phyloP scores from a whole-genome alignment of 176 grass and related monocot genomes.

The Rhynchospora tenuis region DNA sequence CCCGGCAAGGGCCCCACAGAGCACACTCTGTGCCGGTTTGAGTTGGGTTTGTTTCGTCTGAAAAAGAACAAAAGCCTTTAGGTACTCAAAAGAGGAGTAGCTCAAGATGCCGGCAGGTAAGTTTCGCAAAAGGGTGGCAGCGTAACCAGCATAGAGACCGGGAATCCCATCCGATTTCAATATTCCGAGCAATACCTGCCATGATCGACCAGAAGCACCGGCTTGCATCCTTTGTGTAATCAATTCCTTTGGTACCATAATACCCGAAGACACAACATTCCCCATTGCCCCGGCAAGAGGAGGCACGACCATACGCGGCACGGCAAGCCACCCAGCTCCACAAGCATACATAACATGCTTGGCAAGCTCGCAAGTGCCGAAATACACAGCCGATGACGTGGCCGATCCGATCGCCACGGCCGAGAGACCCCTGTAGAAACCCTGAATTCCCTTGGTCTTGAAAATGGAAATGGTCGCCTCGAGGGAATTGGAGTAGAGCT shows the following conservation, averaged over 20 bases:
- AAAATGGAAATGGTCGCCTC: constrained; percentile 65
- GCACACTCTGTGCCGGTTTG: constrained; percentile 62
- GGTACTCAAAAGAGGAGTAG: constrained; percentile 96
- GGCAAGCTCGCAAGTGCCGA: constrained; percentile 90
- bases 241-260: constrained; percentile 98
- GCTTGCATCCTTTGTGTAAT: constrained; percentile 95
- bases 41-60: constrained; percentile 29
- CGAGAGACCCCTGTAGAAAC: constrained; percentile 73
- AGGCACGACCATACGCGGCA: constrained; percentile 55
- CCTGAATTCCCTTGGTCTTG: constrained; percentile 46
- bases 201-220: constrained; percentile 57
- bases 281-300: constrained; percentile 78
- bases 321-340: constrained; percentile 7
- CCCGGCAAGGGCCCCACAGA: constrained; percentile 72
- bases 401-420: constrained; percentile 75
- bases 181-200: constrained; percentile 67
- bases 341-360: constrained; percentile 48
- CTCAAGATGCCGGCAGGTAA: constrained; percentile 66
- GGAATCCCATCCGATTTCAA: constrained; percentile 54
- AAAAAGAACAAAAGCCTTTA: constrained; percentile 66
- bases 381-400: constrained; percentile 79
- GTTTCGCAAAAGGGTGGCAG: constrained; percentile 85
- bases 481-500: constrained; percentile 35
- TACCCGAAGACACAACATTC: constrained; percentile 74
- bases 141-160: constrained; percentile 76